Percentiles rank a stretch among this genome's conserved stretches.
Evolutionary conservation across 2,329 filamentous ascomycete species (phyloP).

Genomic region (Didymella pomorum): DNA sequence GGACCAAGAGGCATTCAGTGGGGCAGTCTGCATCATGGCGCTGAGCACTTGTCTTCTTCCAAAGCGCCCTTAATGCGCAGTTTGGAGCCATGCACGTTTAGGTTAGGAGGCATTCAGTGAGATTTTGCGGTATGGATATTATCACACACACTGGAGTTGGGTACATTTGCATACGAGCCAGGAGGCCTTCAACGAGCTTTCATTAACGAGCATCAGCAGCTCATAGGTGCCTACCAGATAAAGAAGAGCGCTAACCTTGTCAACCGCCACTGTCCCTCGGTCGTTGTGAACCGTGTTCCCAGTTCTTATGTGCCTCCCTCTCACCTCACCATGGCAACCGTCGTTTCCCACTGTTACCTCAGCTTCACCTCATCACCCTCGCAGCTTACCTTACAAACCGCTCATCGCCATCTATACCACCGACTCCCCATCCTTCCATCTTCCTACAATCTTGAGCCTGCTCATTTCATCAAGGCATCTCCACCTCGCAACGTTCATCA

Average conservation of each 20-base stretch:
- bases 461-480: not conserved
- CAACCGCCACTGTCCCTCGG: not conserved
- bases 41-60: too few relatives aligned
- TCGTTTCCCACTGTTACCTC: not conserved
- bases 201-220: not conserved
- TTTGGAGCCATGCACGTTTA: too few relatives aligned
- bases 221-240: not conserved
- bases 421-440: not conserved
- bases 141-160: too few relatives aligned
- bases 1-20: not conserved
- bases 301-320: not conserved
- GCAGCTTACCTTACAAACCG: not conserved
- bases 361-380: not conserved
- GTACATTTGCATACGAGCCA: not conserved
- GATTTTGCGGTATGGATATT: too few relatives aligned
- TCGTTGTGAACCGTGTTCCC: not conserved
- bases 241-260: not conserved
- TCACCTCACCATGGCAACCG: slow-evolving; percentile 7
- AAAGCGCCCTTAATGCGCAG: too few relatives aligned
- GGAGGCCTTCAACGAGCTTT: not conserved
- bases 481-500: not conserved
- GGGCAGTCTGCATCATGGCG: not conserved
- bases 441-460: not conserved
- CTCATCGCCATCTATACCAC: not conserved
- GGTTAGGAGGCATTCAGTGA: too few relatives aligned